Evolutionary conservation across 805 yeast species (phyloP).

Genomic region (Hanseniaspora lindneri): DNA sequence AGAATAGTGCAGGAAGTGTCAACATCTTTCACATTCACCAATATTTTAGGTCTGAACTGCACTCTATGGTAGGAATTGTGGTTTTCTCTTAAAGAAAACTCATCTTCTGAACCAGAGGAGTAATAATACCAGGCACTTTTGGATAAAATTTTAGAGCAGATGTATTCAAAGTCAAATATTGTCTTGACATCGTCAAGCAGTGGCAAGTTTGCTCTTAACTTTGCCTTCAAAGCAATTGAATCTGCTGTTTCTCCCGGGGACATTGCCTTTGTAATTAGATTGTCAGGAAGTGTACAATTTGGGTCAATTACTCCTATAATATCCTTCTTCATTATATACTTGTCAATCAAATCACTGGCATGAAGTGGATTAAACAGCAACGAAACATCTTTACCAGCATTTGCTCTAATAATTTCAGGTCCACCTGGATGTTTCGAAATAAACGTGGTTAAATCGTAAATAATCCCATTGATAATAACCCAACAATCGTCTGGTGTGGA

Average conservation of each 20-base stretch:
- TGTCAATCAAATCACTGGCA: slow-evolving; percentile 72
- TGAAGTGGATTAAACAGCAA: slow-evolving; percentile 80
- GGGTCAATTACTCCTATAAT: slow-evolving; percentile 46
- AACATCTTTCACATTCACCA: slow-evolving; percentile 68
- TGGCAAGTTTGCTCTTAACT: slow-evolving; percentile 43
- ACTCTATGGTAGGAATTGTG: slow-evolving; percentile 80
- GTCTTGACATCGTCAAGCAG: slow-evolving; percentile 60
- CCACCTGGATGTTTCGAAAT: slow-evolving; percentile 74
- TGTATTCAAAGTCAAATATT: slow-evolving; percentile 72
- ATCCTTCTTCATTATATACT: slow-evolving; percentile 45
- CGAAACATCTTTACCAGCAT: slow-evolving; percentile 77
- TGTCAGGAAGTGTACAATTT: slow-evolving; percentile 20
- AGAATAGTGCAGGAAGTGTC: slow-evolving; percentile 63
- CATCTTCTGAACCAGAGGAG: slow-evolving; percentile 87
- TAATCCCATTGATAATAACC: slow-evolving; percentile 72
- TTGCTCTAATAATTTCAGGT: slow-evolving; percentile 58
- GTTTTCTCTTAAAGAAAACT: slow-evolving; percentile 77
- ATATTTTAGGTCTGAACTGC: slow-evolving; percentile 72
- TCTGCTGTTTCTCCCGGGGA: slow-evolving; percentile 29
- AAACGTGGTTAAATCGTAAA: slow-evolving; percentile 65
- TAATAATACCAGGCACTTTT: slow-evolving; percentile 86
- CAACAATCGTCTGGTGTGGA: slow-evolving; percentile 64
- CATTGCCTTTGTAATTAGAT: slow-evolving; percentile 24
- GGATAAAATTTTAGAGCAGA: slow-evolving; percentile 69
- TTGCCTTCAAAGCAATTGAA: slow-evolving; percentile 24